Percentiles rank a stretch among this genome's conserved stretches.
These are phyloP conservation scores for Fusarium devonianum DNA, from an alignment of 2,329 filamentous ascomycete genomes.

Conservation along the genomic window DNA sequence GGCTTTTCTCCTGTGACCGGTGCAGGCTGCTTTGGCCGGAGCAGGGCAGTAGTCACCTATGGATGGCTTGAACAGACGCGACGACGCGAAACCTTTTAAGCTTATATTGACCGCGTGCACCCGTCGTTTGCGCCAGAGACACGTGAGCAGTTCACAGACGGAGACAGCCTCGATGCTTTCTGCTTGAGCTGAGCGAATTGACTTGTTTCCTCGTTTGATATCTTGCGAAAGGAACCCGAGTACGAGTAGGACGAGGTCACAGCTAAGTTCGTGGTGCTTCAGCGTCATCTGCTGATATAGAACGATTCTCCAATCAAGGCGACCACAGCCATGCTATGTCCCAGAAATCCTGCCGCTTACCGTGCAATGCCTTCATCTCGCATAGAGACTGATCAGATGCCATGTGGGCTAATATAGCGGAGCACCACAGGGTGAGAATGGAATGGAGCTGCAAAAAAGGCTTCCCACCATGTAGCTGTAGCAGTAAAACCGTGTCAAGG, in stretches of 20 bases:
- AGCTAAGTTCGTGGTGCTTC: conserved; percentile 3
- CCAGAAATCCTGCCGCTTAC: conserved; percentile 1
- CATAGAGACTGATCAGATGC: conserved; percentile 10
- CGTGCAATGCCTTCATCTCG: conserved; percentile 11
- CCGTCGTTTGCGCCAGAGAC: conserved; percentile 5
- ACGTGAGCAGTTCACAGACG: too few relatives aligned
- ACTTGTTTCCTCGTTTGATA: too few relatives aligned
- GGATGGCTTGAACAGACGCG: conserved; percentile 18
- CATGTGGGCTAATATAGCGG: conserved; percentile 9
- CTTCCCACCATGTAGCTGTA: neutral
- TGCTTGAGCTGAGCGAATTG: too few relatives aligned
- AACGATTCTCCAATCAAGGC: neutral
- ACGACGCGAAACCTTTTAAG: conserved; percentile 33
- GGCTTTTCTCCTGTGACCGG: conserved; percentile 5
- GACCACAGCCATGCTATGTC: neutral
- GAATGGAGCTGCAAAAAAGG: neutral
- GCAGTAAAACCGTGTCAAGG: too few relatives aligned
- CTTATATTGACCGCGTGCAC: conserved; percentile 38
- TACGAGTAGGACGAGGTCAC: conserved; percentile 13
- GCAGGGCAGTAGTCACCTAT: too few relatives aligned
- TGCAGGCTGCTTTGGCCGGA: conserved; percentile 17
- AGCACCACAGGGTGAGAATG: conserved; percentile 12
- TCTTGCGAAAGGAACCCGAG: conserved; percentile 14
- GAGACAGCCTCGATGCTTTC: too few relatives aligned
- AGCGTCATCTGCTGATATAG: conserved; percentile 7